Conservation (phyloP, 192 early-diverging fungal genomes). For the Chytriomyces confervae region DNA sequence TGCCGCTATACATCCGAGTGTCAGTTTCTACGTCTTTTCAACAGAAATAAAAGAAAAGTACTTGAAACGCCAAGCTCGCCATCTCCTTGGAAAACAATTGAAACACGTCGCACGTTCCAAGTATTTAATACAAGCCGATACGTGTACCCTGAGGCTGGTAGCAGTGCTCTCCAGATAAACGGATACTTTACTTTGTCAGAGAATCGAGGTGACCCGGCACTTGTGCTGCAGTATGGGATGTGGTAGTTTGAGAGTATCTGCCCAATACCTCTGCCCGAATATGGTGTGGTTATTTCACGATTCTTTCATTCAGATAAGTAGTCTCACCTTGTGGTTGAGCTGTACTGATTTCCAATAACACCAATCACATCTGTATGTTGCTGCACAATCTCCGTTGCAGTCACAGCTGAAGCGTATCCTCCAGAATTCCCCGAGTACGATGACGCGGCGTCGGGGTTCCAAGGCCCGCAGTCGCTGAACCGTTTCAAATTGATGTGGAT, state of each 20-base stretch:
- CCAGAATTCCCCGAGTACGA: conserved; percentile 3
- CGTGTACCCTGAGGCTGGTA: background rate
- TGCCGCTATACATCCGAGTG: no score
- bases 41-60: background rate
- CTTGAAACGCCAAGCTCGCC: background rate
- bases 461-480: conserved; percentile 23
- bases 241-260: background rate
- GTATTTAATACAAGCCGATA: background rate
- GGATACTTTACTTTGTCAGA: conserved; percentile 4
- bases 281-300: no score
- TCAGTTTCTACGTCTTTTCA: no score
- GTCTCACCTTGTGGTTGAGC: no score
- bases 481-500: conserved; percentile 12
- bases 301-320: no score
- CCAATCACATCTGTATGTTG: conserved; percentile 12
- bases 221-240: conserved; percentile 1
- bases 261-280: background rate
- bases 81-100: conserved; percentile 22
- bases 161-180: background rate
- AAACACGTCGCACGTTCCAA: conserved; percentile 18
- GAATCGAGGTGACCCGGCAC: background rate
- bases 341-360: conserved; percentile 21
- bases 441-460: background rate
- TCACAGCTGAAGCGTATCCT: conserved; percentile 12
- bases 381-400: conserved; percentile 5